Evolutionary conservation across 1,284 basidiomycete species (phyloP), one percentile per base, ranked within the genome.

Genomic region (Cutaneotrichosporon spelunceum): DNA sequence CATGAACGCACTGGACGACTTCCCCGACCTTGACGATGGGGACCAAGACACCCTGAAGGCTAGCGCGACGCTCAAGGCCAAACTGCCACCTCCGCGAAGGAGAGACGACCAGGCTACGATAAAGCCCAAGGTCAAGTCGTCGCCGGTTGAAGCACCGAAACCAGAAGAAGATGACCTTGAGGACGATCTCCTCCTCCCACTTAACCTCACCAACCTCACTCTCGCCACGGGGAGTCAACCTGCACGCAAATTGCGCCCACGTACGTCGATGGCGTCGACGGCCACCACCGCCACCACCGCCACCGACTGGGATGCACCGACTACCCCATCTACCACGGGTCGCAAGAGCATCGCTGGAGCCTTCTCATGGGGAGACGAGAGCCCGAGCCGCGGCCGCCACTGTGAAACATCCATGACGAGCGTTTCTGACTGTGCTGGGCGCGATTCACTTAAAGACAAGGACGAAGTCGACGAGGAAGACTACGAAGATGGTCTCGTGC

Each of bases 1-100:
- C 10, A 56, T 71, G 13, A 64, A 73, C 49, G 74, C 70, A 0
- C 65, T 75, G 33, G 75, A 78, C 61, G 72, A 72, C 44, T 63
- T 77, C 10, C 47, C 71, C 26, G 71, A 73, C 44, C 60, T 73
- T 10, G 70, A 70, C n/a, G 71, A 76, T n/a, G 73, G 72, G 19
- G 65, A 74, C 47, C 70, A 77, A 53, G 72, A 69, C 16, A 78
- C 77, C 1, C 57, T 79, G 42, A 76, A 75, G 64, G 76, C 75
- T 10, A 70, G 73, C 10, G 72, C 71, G 0, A 74, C 73, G 8
- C 62, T 76, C 57, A 76, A 74, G 68, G 76, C 74, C 14, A 66
- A 73, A 61, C 61, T 78, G 14, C 76, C 75, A 1, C 73, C 72
- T 13, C 61, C 66, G 19, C n/a, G 53, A 26, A 62, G 60, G 49